Conservation (phyloP, 2,329 filamentous ascomycete genomes). For the Ophiognomonia clavigignenti-juglandacearum region DNA sequence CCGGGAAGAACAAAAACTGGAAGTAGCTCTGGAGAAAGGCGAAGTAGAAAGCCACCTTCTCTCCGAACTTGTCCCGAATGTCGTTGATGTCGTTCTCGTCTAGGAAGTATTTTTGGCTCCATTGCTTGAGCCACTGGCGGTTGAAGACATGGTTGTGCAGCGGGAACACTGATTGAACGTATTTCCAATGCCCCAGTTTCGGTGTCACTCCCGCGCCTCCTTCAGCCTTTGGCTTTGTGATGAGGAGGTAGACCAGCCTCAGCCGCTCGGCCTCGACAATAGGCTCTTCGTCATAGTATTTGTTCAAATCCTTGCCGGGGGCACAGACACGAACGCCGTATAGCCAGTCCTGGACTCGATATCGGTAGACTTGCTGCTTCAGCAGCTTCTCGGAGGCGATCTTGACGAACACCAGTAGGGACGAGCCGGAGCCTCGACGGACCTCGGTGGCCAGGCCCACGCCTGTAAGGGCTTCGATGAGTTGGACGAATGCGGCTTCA, state of each 20-base stretch:
- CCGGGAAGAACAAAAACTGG: slow-evolving; percentile 75
- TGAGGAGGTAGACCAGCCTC: slow-evolving; percentile 80
- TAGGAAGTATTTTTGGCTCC: slow-evolving; percentile 67
- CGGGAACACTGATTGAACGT: slow-evolving; percentile 70
- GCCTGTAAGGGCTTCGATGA: slow-evolving; percentile 68
- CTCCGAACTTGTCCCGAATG: slow-evolving; percentile 73
- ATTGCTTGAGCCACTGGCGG: slow-evolving; percentile 67
- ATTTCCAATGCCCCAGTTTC: slow-evolving; percentile 63
- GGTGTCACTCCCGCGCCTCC: slow-evolving; percentile 77
- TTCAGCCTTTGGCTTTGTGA: slow-evolving; percentile 66
- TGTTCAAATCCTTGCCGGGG: slow-evolving; percentile 66
- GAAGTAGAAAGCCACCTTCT: slow-evolving; percentile 91
- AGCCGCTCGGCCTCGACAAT: slow-evolving; percentile 85
- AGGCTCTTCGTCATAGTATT: slow-evolving; percentile 66
- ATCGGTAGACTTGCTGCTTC: slow-evolving; percentile 75
- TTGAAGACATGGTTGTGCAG: slow-evolving; percentile 76
- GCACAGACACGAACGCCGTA: slow-evolving; percentile 77
- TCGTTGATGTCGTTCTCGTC: slow-evolving; percentile 63
- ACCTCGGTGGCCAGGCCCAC: slow-evolving; percentile 88
- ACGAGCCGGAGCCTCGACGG: slow-evolving; percentile 68
- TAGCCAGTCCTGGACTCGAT: slow-evolving; percentile 89
- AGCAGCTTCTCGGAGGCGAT: slow-evolving; percentile 72
- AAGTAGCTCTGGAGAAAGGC: slow-evolving; percentile 92
- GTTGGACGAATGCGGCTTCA: slow-evolving; percentile 69
- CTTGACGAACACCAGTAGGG: slow-evolving; percentile 78